A percentile compares a stretch with the other conserved stretches of the same genome.
phyloP scores from a whole-genome alignment of 2,329 filamentous ascomycete genomes.

The Colletotrichum karsti region DNA sequence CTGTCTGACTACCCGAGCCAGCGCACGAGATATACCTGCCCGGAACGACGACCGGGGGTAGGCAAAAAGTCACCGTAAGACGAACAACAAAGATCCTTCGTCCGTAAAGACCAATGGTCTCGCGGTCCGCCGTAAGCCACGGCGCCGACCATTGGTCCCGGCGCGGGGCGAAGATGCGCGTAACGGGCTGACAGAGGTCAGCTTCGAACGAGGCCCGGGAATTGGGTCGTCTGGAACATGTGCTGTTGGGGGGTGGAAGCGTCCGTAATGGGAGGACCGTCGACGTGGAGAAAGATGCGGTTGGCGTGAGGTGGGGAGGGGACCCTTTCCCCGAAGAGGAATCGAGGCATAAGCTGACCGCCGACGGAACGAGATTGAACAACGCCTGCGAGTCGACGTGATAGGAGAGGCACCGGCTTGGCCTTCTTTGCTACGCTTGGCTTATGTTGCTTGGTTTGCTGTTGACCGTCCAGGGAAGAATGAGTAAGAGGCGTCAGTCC shows the following conservation, averaged over 20 bases:
- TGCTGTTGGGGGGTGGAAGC: no score
- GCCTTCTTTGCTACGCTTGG: no score
- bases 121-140: background rate
- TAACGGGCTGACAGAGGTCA: constrained; percentile 32
- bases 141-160: background rate
- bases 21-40: no score
- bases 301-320: no score
- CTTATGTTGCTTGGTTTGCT: background rate
- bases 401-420: no score
- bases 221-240: background rate
- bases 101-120: background rate
- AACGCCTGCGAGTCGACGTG: background rate
- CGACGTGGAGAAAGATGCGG: background rate
- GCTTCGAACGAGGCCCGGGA: constrained; percentile 36
- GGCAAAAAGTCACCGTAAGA: no score
- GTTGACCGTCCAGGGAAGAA: background rate
- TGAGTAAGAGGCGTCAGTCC: no score
- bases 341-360: constrained; percentile 7
- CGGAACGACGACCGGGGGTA: no score
- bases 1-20: background rate
- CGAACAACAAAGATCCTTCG: background rate
- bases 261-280: no score
- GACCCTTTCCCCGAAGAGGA: background rate
- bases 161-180: background rate
- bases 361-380: background rate